Conservation (phyloP, 441 rosid genomes). For the Monsonia emarginata region DNA sequence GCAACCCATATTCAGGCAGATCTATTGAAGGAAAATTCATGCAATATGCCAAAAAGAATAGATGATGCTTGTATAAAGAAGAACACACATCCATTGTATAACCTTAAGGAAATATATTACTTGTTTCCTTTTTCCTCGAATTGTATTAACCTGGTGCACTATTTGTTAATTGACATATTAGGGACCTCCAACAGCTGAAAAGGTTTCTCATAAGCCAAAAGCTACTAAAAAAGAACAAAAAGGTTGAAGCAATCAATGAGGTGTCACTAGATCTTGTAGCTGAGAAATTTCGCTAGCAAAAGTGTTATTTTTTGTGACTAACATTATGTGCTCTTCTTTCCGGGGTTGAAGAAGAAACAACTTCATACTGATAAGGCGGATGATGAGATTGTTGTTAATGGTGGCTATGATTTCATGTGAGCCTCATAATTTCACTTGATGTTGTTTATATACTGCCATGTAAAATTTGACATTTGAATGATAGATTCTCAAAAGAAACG, state of each 20-base stretch:
- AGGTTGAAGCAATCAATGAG: slow-evolving; percentile 28
- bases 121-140: not conserved
- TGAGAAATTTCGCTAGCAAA: slow-evolving; percentile 71
- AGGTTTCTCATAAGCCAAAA: slow-evolving; percentile 42
- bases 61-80: too few relatives aligned
- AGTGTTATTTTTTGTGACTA: slow-evolving; percentile 36
- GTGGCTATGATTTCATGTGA: slow-evolving; percentile 70
- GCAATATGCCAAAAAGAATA: too few relatives aligned
- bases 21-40: too few relatives aligned
- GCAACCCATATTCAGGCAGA: too few relatives aligned
- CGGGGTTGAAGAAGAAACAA: slow-evolving; percentile 82
- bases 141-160: not conserved
- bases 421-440: not conserved
- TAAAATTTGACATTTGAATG: not conserved
- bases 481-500: too few relatives aligned
- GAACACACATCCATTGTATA: too few relatives aligned
- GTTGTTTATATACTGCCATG: not conserved
- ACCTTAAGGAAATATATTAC: not conserved
- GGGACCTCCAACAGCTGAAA: slow-evolving; percentile 39
- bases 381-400: slow-evolving; percentile 45
- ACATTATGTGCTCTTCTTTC: not conserved
- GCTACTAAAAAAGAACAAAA: slow-evolving; percentile 43
- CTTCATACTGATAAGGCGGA: slow-evolving; percentile 59
- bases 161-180: slow-evolving; percentile 10
- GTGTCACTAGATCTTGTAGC: slow-evolving; percentile 57